These are phyloP conservation scores for Fusarium buharicum DNA, from an alignment of 2,329 filamentous ascomycete genomes.

Conservation along the genomic window DNA sequence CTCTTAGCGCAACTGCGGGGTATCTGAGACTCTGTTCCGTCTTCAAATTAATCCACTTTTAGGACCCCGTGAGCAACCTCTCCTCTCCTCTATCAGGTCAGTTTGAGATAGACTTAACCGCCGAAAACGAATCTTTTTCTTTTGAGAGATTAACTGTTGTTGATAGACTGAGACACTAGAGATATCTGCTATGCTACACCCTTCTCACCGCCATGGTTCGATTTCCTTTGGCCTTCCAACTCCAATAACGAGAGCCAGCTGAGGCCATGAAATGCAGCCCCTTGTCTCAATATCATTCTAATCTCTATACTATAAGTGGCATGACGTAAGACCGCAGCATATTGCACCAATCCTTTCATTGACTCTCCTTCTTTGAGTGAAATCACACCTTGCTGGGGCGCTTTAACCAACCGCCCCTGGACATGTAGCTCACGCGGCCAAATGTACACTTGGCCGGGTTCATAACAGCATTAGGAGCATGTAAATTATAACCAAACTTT, in stretches of 20 bases:
- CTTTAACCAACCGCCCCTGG: neutral
- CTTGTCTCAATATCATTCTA: slow-evolving; percentile 12
- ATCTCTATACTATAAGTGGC: neutral
- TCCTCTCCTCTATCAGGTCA: slow-evolving; percentile 22
- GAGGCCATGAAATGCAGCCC: slow-evolving; percentile 5
- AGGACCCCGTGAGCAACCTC: slow-evolving; percentile 39
- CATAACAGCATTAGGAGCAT: neutral
- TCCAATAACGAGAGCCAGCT: neutral
- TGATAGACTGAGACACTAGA: neutral
- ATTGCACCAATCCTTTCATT: slow-evolving; percentile 4
- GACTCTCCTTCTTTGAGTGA: neutral
- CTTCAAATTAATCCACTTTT: slow-evolving; percentile 29
- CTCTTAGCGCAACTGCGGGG: slow-evolving; percentile 40
- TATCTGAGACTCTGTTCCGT: slow-evolving; percentile 35
- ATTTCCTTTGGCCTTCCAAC: slow-evolving; percentile 1
- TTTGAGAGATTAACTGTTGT: neutral
- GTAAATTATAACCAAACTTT: neutral
- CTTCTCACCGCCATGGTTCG: slow-evolving; percentile 23
- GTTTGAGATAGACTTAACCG: slow-evolving; percentile 20
- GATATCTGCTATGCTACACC: neutral
- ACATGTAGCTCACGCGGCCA: neutral
- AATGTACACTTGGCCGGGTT: neutral
- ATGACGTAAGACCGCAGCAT: slow-evolving; percentile 30
- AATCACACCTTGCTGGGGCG: neutral
- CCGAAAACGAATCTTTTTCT: slow-evolving; percentile 9